Base-by-base conservation (phyloP, 768 basidiomycete genomes). In the Phylloporus sp. region DNA sequence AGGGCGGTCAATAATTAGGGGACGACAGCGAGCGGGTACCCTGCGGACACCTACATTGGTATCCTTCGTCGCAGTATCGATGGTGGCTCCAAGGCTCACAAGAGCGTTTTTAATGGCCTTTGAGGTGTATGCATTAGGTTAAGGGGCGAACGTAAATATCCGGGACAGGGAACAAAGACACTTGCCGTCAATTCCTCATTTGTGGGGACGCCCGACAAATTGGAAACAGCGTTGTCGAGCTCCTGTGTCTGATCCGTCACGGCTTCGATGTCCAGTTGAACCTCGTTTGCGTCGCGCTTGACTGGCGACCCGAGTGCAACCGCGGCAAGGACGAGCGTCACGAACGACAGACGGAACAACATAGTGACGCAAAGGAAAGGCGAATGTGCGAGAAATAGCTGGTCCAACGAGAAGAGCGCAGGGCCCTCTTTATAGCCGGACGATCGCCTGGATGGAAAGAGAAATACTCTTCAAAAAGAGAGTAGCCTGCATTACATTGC, bases 301-400 rank as follows among this genome's bases (percentile, higher is more conserved):
- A 47, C 34, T 1, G 50, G 50, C n/a, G 29, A 31, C 9, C 50
- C 58, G 34, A 60, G 21, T 22, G 42, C 32, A n/a, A 28, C 33
- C 31, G 47, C 7, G 7, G 50, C 58, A 33, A 53, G 9, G 36
- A 46, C 2, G 31, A 58, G 50, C 6, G 28, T 36, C 29, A 53
- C 33, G 13, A 57, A 39, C 9, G 48, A 53, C 10, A 35, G 38
- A 26, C n/a, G 47, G n/a, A 57, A 27, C 32, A 42, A 24, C 57
- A 58, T 58, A 26, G 33, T 6, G 27, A 2, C 34, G 10, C 17
- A 21, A 40, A 24, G 9, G 37, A 32, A 33, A 22, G 18, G 4
- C 3, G 29, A n/a, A 28, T 13, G 18, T 28, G 9, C 28, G 37
- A 7, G 21, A 20, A 15, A 13, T 21, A 3, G 3, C 15, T 44